Evolutionary conservation across 306 rosid genomes (phyloP), one percentile per base, ranked within the genome.

Genomic region (Prunus campanulata): DNA sequence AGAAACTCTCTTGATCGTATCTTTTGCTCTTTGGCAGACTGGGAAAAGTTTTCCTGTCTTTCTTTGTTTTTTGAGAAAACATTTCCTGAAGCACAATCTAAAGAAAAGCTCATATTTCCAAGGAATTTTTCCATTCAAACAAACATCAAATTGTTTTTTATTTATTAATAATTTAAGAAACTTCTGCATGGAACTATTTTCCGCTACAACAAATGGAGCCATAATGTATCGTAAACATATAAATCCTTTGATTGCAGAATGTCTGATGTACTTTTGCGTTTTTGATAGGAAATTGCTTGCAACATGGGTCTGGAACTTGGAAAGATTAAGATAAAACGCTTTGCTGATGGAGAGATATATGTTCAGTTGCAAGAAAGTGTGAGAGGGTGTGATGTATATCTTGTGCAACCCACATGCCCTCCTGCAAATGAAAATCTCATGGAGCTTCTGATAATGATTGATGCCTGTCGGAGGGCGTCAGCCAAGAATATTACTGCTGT

Each of bases 281-380:
- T 79, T 27, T 27, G 16, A 52, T 80, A 91, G 97, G 97, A 93
- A 90, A 93, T 93, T 82, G 96, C 97, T 9, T 93, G 97, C 87
- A 91, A 87, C 91, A 85, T 93, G 97, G 98, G 97, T 50, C 88
- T 93, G 80, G 93, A 90, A 71, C 91, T 93, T 61, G 97, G 98
- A 74, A 93, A 76, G 74, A 91, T 93, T 29, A 91, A 91, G 83
- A 93, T 93, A 74, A 93, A 93, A 74, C 97, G 97, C n/a, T 93
- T 93, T 88, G 96, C 98, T 4, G 98, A 93, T 75, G 96, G 93
- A 25, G 98, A 93, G 90, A 93, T 93, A 78, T 93, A 93, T 80
- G 98, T 93, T 78, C 98, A 93, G 82, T 82, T 93, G 82, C 98
- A 93, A 91, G 98, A 93, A 85, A 93, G 98, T 85, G 98, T 91